Base-by-base conservation (phyloP, 169 alveolate genomes). In the Plasmodium inui region DNA sequence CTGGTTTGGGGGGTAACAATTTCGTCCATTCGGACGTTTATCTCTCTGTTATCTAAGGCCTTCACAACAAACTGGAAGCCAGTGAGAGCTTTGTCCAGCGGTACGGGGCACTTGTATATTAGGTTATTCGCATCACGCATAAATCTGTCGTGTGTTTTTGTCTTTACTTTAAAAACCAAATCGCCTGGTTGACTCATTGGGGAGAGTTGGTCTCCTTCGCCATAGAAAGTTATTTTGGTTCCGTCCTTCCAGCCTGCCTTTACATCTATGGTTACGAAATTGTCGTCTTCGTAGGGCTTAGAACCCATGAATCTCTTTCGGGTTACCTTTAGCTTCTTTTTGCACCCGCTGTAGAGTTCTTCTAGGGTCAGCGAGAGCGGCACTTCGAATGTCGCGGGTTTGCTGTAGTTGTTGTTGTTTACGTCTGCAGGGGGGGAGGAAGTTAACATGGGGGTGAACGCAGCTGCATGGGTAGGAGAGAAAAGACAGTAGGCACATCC, bases 241-340 rank as follows among this genome's bases (percentile, higher is more conserved):
- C 98, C 98, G 92, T 97, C 98, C 86, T 97, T 97, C 98, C 98
- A 97, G 8, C 98, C 97, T 96, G 98, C 98, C 81, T 97, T 97
- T 46, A 97, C 96, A 90, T 97, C 98, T 10, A 97, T 96, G 81
- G 96, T 97, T 22, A 97, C 98, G 19, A 89, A 96, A 80, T 97
- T 97, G 83, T 97, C 98, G 61, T 97, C 98, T 84, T 95, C 97
- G 89, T 97, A 96, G 19, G 95, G 97, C 30, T 92, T 89, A 30
- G 94, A 90, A 22, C 96, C 96, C 83, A 94, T 61, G 84, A 97
- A 97, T 30, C 98, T 91, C 70, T 96, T 97, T n/a, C 98, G 93
- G 37, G 98, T 97, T 30, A 97, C 95, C 67, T 97, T 97, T 95
- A 97, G 96, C 76, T 97, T 97, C 88, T 97, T 97, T 46, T 95